Evolutionary conservation across 2,329 filamentous ascomycete genomes (phyloP), one percentile per base, ranked within the genome.

Genomic region (Beauveria varroae): DNA sequence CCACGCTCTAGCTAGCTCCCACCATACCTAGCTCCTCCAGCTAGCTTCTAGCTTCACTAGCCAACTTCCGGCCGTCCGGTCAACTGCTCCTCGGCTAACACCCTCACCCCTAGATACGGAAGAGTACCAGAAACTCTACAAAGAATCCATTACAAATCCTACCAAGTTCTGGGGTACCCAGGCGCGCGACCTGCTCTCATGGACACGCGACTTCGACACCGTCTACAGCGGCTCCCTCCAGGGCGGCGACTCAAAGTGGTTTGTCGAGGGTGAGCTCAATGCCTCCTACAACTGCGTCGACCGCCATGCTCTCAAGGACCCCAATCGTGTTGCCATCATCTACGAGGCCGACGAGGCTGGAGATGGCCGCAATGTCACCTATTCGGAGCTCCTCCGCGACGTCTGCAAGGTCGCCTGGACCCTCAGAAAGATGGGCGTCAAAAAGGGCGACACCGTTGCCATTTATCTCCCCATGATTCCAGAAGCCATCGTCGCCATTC

Each of bases 401-500:
- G 93, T 99, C 57, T 97, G 89, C 70, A 89, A 86, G 75, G 86
- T 91, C 18, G 89, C 95, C 50, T 91, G 91, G 80, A 88, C 90
- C 26, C 83, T 99, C 68, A 96, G 93, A 82, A 85, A 93, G 79
- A 95, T 96, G 86, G 95, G 95, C 65, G 93, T 99, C 63, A 87
- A 89, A 80, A 98, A 97, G 82, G 95, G 95, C 61, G 95, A 99
- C 77, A 96, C 93, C 5, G 93, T 99, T 62, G 95, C 92, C 65
- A 90, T 99, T 67, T 99, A 99, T 80, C 79, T 99, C 66, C 95
- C 95, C 74, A 99, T 99, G 95, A 96, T 99, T 75, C 95, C 95
- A 61, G 93, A 99, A 77, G 95, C 95, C 7, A 70, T 99, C 62
- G 82, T 99, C 70, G 89, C 95, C 59, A 90, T 99, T 75, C 82